Base-by-base conservation (phyloP, 306 rosid species). In the Rubus parviflorus region DNA sequence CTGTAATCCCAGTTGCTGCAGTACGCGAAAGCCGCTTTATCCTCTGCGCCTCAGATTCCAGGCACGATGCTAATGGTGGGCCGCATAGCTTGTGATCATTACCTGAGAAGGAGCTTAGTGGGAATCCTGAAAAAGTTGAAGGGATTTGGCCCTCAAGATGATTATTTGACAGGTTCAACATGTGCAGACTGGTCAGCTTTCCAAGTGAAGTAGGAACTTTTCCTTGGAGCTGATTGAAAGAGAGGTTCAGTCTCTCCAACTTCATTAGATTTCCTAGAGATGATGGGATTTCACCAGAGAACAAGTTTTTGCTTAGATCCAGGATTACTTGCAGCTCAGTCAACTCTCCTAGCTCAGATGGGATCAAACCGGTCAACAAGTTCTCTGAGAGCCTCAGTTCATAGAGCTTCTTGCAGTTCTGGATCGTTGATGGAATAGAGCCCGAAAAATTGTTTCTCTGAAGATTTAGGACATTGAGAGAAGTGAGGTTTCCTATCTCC, bases 361-460 rank as follows among this genome's bases (percentile, higher is more conserved):
- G 97, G 75, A 92, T 86, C 0, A 68, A 49, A 10, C 97, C 96
- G 61, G 87, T 81, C 46, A 95, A 81, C 52, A 56, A 51, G 77
- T 92, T 95, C 54, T 89, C 93, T 45, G 99, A 92, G 72, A 92
- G 91, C 84, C 97, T 89, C 62, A 95, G 86, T 86, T 92, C 97
- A 73, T 75, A 95, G 3, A 95, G 89, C 83, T 89, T 92, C 73
- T 61, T 75, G 83, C 96, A 88, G 52, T 87, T 88, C 67, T 87
- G 86, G 79, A 95, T 82, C 22, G 90, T 82, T 41, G 86, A 76
- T 10, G 99, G 97, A 74, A 95, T 90, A 35, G 72, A n/a, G 70
- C 97, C 98, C 2, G 90, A 80, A 80, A 95, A 84, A 30, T 70
- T 81, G 80, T 95, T 95, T 63, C 80, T 85, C 80, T 92, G 92